These are phyloP conservation scores for Leccinum griseonigrum DNA, from an alignment of 1,284 basidiomycete species.

Conservation along the genomic window DNA sequence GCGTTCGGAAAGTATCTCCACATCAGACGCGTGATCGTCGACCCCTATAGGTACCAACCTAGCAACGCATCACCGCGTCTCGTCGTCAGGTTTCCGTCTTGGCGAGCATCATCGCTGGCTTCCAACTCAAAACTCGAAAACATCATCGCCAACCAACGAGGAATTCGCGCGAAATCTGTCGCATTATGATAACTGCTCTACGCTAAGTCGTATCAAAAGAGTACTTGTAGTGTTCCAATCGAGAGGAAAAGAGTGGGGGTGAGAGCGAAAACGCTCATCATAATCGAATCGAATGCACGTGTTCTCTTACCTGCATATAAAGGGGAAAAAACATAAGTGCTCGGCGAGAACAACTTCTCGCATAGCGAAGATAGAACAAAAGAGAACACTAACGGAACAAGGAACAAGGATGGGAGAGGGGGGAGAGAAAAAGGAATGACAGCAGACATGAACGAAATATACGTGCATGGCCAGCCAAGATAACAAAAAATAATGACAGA, in stretches of 20 bases:
- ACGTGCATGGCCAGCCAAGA: slow-evolving; percentile 36
- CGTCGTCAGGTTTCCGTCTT: background rate
- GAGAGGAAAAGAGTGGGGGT: background rate
- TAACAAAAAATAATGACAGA: slow-evolving; percentile 17
- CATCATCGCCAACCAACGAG: background rate
- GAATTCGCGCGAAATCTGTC: slow-evolving; percentile 11
- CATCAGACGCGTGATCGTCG: background rate
- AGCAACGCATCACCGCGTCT: background rate
- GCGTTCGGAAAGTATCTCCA: background rate
- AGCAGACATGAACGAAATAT: slow-evolving; percentile 15
- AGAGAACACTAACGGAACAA: background rate
- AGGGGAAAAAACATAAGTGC: slow-evolving; percentile 17
- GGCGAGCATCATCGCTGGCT: background rate
- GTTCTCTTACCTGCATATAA: slow-evolving; percentile 31
- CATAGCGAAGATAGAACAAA: slow-evolving; percentile 14
- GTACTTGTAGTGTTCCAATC: slow-evolving; percentile 29
- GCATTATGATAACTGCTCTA: slow-evolving; percentile 25
- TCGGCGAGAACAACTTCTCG: slow-evolving; percentile 8
- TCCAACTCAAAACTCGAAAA: background rate
- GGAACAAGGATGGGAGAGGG: background rate
- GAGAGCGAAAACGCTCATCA: background rate
- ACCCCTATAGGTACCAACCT: background rate
- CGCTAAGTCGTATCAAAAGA: slow-evolving; percentile 25
- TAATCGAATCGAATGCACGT: slow-evolving; percentile 15
- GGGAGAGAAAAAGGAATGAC: background rate